These are phyloP conservation scores for Leucaena leucocephala DNA, from an alignment of 306 rosid genomes.

Conservation along the genomic window DNA sequence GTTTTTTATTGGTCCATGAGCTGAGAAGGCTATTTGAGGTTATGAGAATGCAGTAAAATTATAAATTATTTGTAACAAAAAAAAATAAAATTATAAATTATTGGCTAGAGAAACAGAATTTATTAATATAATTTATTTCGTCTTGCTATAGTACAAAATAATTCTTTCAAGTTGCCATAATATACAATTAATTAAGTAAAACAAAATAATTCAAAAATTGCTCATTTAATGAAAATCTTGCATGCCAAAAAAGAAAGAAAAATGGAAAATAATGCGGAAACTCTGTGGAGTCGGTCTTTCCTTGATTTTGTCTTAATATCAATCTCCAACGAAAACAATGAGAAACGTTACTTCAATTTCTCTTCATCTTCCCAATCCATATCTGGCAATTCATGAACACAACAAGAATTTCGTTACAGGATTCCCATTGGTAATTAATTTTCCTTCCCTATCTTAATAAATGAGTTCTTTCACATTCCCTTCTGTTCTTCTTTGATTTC, in stretches of 20 bases:
- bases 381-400: constrained; percentile 15
- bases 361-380: constrained; percentile 8
- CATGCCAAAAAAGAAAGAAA: background rate
- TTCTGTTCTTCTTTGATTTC: background rate
- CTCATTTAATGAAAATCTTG: too few relatives aligned
- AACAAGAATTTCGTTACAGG: constrained; percentile 26
- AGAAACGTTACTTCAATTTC: background rate
- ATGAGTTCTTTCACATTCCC: background rate
- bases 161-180: too few relatives aligned
- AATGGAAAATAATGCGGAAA: constrained; percentile 19
- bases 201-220: too few relatives aligned
- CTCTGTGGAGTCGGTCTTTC: background rate
- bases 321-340: background rate
- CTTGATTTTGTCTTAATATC: background rate
- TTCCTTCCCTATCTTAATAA: background rate
- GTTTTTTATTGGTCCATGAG: too few relatives aligned
- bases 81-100: too few relatives aligned
- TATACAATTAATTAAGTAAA: too few relatives aligned
- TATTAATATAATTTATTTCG: too few relatives aligned
- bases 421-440: constrained; percentile 36
- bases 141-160: too few relatives aligned
- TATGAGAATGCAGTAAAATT: too few relatives aligned
- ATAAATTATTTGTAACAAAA: too few relatives aligned
- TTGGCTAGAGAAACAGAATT: too few relatives aligned
- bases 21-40: too few relatives aligned